Percentiles rank a stretch among this genome's conserved stretches.
Evolutionary conservation across 164 flowering plant species (phyloP).

Genomic region (Nelumbo lutea): DNA sequence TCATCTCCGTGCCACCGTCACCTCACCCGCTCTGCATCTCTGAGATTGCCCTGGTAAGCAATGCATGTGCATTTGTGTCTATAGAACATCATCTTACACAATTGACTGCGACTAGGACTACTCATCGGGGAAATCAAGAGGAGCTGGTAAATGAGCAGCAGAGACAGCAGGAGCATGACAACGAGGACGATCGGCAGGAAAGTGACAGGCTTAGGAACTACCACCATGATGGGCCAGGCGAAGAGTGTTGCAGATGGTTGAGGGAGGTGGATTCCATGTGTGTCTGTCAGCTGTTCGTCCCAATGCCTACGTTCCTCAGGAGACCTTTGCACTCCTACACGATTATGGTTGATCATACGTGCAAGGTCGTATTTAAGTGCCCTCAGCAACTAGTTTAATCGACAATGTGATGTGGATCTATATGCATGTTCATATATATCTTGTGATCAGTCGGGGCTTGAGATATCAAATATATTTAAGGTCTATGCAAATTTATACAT

Average conservation of each 20-base stretch:
- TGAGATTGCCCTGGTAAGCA: slow-evolving; percentile 21
- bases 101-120: not conserved
- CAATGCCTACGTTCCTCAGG: slow-evolving; percentile 19
- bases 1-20: not conserved
- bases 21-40: slow-evolving; percentile 16
- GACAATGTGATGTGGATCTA: too few species aligned
- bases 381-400: not conserved
- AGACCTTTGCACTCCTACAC: slow-evolving; percentile 19
- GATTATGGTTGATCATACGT: slow-evolving; percentile 5
- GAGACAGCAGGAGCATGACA: slow-evolving; percentile 1
- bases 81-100: too few species aligned
- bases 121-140: not conserved
- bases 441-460: too few species aligned
- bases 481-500: too few species aligned
- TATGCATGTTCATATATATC: too few species aligned
- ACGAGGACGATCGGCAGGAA: not conserved
- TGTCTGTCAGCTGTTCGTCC: slow-evolving; percentile 22
- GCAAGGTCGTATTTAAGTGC: slow-evolving; percentile 14
- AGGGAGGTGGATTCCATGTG: not conserved
- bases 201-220: not conserved
- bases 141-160: not conserved
- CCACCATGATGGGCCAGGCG: not conserved
- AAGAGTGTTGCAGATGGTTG: slow-evolving; percentile 1
- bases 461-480: too few species aligned
- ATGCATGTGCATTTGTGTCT: slow-evolving; percentile 23